Percentiles rank a stretch among this genome's conserved stretches.
Conservation (phyloP, 202 grass and related monocot species). For the Hordeum pubiflorum region DNA sequence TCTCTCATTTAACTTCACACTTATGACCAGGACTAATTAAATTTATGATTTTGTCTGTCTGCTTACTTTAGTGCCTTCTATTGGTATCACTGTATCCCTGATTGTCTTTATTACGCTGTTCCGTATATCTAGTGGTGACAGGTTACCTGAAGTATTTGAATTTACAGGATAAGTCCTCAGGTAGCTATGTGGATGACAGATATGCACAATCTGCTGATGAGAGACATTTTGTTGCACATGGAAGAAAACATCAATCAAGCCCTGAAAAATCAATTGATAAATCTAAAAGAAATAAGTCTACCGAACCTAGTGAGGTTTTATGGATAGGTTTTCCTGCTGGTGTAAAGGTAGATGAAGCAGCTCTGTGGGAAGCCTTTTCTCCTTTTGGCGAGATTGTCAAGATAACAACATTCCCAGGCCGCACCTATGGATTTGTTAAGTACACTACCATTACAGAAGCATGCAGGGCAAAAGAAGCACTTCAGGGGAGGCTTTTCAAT, state of each 20-base stretch:
- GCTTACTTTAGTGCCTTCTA: conserved; percentile 3
- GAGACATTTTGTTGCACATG: conserved; percentile 32
- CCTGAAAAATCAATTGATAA: conserved; percentile 59
- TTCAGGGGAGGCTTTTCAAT: conserved; percentile 92
- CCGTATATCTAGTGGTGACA: conserved; percentile 15
- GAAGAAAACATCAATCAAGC: conserved; percentile 48
- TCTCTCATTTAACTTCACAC: not conserved
- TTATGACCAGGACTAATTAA: not conserved
- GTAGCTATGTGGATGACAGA: conserved; percentile 47
- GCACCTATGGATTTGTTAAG: conserved; percentile 81
- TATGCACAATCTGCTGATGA: conserved; percentile 44
- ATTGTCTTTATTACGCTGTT: conserved; percentile 21
- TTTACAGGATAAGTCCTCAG: conserved; percentile 77
- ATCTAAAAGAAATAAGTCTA: conserved; percentile 48
- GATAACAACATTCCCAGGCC: conserved; percentile 77
- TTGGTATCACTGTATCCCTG: not conserved
- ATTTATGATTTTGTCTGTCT: not conserved
- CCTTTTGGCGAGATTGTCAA: conserved; percentile 74
- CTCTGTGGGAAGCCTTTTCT: conserved; percentile 63
- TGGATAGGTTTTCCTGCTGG: conserved; percentile 86
- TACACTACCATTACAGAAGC: conserved; percentile 64
- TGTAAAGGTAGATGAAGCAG: conserved; percentile 60
- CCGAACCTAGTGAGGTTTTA: conserved; percentile 86
- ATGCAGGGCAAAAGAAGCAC: conserved; percentile 86
- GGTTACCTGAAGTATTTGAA: conserved; percentile 63